Percentiles rank a stretch among this genome's conserved stretches.
Evolutionary conservation across 768 basidiomycete species (phyloP).

Genomic region (Collybia sordida): DNA sequence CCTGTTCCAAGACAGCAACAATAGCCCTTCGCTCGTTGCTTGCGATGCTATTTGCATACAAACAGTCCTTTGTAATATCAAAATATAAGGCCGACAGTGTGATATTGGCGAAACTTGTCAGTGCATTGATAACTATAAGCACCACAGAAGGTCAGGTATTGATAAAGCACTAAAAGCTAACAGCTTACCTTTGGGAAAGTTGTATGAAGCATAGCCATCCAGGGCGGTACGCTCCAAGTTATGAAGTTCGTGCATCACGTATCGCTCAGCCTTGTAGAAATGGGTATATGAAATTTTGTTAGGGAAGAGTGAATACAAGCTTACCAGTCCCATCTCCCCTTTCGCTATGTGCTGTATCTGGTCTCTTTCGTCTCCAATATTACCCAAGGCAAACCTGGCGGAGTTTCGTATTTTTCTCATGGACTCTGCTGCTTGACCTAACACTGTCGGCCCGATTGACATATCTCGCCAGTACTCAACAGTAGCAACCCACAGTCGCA

Average conservation of each 20-base stretch:
- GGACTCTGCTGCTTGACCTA: slow-evolving; percentile 73
- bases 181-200: slow-evolving; percentile 76
- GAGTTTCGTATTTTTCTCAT: slow-evolving; percentile 86
- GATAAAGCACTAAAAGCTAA: slow-evolving; percentile 9
- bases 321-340: slow-evolving; percentile 63
- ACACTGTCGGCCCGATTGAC: slow-evolving; percentile 75
- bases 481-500: slow-evolving; percentile 90
- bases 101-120: slow-evolving; percentile 78
- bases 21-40: slow-evolving; percentile 61
- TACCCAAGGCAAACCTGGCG: slow-evolving; percentile 83
- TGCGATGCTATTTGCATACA: slow-evolving; percentile 68
- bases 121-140: slow-evolving; percentile 60
- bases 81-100: slow-evolving; percentile 91
- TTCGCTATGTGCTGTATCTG: slow-evolving; percentile 35
- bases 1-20: slow-evolving; percentile 71
- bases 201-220: slow-evolving; percentile 68
- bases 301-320: slow-evolving; percentile 19
- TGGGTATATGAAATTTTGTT: neutral
- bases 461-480: slow-evolving; percentile 90
- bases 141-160: neutral
- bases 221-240: slow-evolving; percentile 66
- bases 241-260: slow-evolving; percentile 83
- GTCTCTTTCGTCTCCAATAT: slow-evolving; percentile 46
- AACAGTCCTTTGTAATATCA: slow-evolving; percentile 84
- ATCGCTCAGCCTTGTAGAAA: slow-evolving; percentile 67